phyloP scores from a whole-genome alignment of 768 basidiomycete genomes.

The Lactarius tabidus region DNA sequence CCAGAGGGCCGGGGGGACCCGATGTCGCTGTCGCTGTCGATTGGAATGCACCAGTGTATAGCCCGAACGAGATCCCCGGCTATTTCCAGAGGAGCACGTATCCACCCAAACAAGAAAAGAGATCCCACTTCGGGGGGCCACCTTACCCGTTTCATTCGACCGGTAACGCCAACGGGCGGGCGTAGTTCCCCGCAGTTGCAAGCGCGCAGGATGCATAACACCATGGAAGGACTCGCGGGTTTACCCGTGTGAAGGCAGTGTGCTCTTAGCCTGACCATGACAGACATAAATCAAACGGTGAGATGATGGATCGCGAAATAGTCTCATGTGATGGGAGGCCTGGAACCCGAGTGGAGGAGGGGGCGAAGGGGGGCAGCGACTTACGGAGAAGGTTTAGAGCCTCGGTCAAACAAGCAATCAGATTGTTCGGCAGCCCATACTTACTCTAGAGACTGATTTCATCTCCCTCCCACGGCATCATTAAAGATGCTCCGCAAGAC shows the following conservation, averaged over 20 bases:
- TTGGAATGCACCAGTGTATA: conserved; percentile 1
- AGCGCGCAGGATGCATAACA: not conserved
- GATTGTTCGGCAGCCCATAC: not conserved
- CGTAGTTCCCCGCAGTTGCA: not conserved
- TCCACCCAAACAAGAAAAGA: conserved; percentile 7
- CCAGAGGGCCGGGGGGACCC: conserved; percentile 3
- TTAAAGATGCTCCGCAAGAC: not conserved
- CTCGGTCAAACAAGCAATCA: not conserved
- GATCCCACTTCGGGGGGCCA: not conserved
- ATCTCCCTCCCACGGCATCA: not conserved
- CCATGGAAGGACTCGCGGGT: conserved; percentile 5
- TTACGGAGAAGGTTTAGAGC: conserved; percentile 3
- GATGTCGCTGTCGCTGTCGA: not conserved
- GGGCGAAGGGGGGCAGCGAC: not conserved
- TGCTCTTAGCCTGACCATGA: not conserved
- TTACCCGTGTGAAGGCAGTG: not conserved
- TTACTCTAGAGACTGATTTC: not conserved
- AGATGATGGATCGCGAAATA: not conserved
- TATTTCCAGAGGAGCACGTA: not conserved
- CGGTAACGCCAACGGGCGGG: not conserved
- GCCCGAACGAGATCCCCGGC: not conserved
- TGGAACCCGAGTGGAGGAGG: not conserved
- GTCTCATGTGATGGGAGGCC: not conserved
- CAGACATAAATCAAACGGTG: not conserved
- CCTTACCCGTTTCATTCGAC: not conserved